A percentile compares a stretch with the other conserved stretches of the same genome.
phyloP scores from a whole-genome alignment of 1,284 basidiomycete species.

The Waitea zeae region DNA sequence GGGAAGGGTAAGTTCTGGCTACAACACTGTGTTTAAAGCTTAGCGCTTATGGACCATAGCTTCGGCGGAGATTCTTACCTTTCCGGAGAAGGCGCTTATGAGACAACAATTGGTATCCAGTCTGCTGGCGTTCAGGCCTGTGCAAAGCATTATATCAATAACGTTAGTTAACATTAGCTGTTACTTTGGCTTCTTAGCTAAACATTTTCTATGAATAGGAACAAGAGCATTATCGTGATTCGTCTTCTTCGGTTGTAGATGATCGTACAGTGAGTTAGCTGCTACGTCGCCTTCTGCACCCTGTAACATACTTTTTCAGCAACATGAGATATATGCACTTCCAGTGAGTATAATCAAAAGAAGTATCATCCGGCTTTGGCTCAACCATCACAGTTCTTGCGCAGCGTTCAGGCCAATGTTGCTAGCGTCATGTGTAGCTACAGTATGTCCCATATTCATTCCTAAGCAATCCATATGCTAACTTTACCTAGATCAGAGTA shows the following conservation, averaged over 20 bases:
- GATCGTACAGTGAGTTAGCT: conserved; percentile 37
- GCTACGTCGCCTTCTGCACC: too few relatives aligned
- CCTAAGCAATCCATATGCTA: too few relatives aligned
- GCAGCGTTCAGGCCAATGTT: conserved; percentile 46
- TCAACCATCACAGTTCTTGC: conserved; percentile 26
- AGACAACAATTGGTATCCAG: conserved; percentile 42
- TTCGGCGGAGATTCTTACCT: conserved; percentile 47
- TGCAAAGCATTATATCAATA: conserved; percentile 50
- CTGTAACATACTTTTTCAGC: too few relatives aligned
- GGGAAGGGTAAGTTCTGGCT: conserved; percentile 37
- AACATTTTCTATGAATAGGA: background rate
- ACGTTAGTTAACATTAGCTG: conserved; percentile 9
- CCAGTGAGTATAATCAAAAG: conserved; percentile 22
- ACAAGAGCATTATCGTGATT: conserved; percentile 36
- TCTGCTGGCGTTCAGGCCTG: conserved; percentile 37
- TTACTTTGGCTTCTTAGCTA: conserved; percentile 17
- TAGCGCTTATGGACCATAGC: conserved; percentile 11
- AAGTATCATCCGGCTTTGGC: too few relatives aligned
- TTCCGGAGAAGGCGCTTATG: conserved; percentile 39
- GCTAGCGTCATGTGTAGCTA: conserved; percentile 60
- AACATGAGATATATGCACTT: conserved; percentile 38
- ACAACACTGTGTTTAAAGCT: background rate
- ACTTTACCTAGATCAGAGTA: too few relatives aligned
- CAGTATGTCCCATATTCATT: conserved; percentile 24
- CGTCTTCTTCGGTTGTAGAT: conserved; percentile 44